phyloP scores from a whole-genome alignment of 495 filamentous ascomycete species.

The Neurospora intermedia region DNA sequence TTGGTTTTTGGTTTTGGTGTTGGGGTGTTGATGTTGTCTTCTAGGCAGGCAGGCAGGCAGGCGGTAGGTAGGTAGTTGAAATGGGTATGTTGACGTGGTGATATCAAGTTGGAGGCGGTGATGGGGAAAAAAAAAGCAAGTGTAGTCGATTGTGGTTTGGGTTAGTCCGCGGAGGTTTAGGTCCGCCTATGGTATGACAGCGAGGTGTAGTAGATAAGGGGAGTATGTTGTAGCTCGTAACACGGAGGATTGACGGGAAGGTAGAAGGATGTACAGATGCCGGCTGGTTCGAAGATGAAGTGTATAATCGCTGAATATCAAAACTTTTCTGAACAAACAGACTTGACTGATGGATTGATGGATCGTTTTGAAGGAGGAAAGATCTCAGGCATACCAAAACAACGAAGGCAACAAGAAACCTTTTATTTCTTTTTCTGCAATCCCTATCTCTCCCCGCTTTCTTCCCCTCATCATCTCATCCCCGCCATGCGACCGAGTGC shows the following conservation, averaged over 20 bases:
- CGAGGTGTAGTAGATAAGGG: not conserved
- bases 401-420: not conserved
- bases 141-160: not conserved
- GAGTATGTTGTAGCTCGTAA: not conserved
- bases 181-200: accelerated
- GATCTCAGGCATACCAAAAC: not conserved
- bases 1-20: too few species aligned
- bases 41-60: too few species aligned
- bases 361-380: not conserved
- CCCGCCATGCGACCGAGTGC: not conserved
- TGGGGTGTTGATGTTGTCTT: too few species aligned
- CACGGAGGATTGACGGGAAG: not conserved
- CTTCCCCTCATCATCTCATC: not conserved
- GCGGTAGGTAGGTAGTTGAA: too few species aligned
- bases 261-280: not conserved
- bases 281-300: not conserved
- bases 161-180: not conserved
- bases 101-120: not conserved
- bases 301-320: not conserved
- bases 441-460: not conserved
- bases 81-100: not conserved
- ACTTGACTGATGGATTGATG: not conserved
- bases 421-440: not conserved
- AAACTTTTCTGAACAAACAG: not conserved
- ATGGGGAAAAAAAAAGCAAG: not conserved